A percentile compares a stretch with the other conserved stretches of the same genome.
Conservation (phyloP, 108 stramenopile species). For the Skeletonema tropicum region DNA sequence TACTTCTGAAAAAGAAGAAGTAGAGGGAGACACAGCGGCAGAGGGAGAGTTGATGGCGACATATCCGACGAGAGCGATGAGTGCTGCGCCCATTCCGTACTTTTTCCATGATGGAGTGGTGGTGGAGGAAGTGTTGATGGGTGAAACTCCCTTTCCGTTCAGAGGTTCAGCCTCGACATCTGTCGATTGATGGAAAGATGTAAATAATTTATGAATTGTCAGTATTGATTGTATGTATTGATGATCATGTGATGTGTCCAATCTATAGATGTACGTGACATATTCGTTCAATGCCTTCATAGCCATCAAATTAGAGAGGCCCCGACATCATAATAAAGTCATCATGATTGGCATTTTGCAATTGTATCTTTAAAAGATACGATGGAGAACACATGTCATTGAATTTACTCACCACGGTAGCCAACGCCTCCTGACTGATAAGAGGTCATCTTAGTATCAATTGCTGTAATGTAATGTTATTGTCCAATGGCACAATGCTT, state of each 20-base stretch:
- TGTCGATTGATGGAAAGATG: not conserved
- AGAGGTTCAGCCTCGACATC: constrained; percentile 45
- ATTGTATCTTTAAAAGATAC: not conserved
- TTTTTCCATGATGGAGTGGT: constrained; percentile 19
- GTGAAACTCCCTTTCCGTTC: not conserved
- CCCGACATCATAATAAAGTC: not conserved
- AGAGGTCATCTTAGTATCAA: constrained; percentile 2
- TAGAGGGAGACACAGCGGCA: not conserved
- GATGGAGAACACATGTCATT: not conserved
- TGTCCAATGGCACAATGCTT: not conserved
- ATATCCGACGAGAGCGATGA: constrained; percentile 14
- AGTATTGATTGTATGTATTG: not conserved
- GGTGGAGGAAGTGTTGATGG: constrained; percentile 1
- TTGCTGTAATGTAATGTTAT: no score
- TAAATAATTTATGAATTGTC: not conserved
- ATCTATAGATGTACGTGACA: not conserved
- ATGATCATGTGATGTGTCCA: not conserved
- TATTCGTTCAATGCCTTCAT: not conserved
- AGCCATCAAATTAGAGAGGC: not conserved
- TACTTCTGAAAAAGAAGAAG: not conserved
- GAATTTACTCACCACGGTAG: not conserved
- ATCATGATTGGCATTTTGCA: not conserved
- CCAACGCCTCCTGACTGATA: not conserved
- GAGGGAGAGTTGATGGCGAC: constrained; percentile 1
- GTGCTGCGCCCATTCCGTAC: constrained; percentile 26